Base-by-base conservation (phyloP, 1,284 basidiomycete genomes). In the Porodaedalea pini region DNA sequence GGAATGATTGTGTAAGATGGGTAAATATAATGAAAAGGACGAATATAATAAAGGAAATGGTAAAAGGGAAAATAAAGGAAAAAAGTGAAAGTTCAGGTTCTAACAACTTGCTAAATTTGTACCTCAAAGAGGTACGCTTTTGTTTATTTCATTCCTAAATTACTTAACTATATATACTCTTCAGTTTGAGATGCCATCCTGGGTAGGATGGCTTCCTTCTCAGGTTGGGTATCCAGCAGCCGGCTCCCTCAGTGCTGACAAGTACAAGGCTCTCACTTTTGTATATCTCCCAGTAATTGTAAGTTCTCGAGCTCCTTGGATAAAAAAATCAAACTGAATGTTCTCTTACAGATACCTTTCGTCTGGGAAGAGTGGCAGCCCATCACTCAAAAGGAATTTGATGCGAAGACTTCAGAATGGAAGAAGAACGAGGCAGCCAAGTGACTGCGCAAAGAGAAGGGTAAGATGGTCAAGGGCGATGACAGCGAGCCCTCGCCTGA, bases 351-450 rank as follows among this genome's bases (percentile, higher is more conserved):
- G 54, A 27, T 56, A 13, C 31, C 64, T n/a, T 34, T 64, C 10
- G 58, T 65, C 6, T 64, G 61, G 61, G 41, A 54, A 15, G 52
- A 64, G 54, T 54, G 53, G 55, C 23, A 21, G 43, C 19, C 52
- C 2, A 27, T 40, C 1, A 56, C 59, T 25, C 25, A 60, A 41
- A 25, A 31, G 6, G 54, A 57, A 27, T 61, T 60, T 27, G 21
- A 56, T 3, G 48, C 41, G 19, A 48, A 29, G 6, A 15, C 17
- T 29, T n/a, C 2, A 34, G 34, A 50, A 31, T 37, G 32, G 17
- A 25, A 15, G 11, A 3, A 2, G 4, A 21, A 29, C 13, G 43
- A 29, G 3, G n/a, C n/a, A n/a, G n/a, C n/a, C n/a, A n/a, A 37
- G 36, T 8, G n/a, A 37, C 36, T 8, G n/a, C n/a, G n/a, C 13